phyloP scores from a whole-genome alignment of 495 filamentous ascomycete genomes.

The Talaromyces ruber region DNA sequence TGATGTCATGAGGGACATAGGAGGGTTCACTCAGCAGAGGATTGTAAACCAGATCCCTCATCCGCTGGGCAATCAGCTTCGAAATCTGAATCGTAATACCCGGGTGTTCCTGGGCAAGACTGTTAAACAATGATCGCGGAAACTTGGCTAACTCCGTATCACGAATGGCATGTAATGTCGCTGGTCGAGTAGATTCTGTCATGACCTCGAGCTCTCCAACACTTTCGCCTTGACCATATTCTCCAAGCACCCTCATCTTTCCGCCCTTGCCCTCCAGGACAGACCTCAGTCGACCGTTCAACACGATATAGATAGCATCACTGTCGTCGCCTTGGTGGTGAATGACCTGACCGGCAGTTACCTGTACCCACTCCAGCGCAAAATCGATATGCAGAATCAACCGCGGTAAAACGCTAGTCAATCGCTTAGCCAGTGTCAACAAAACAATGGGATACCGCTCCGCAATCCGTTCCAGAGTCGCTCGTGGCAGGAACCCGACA shows the following conservation, averaged over 20 bases:
- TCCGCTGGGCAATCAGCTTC: conserved; percentile 93
- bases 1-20: conserved; percentile 36
- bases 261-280: conserved; percentile 71
- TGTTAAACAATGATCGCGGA: conserved; percentile 93
- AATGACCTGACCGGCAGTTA: conserved; percentile 87
- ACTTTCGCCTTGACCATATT: conserved; percentile 95
- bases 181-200: conserved; percentile 83
- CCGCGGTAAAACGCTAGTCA: conserved; percentile 84
- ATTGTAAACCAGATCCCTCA: conserved; percentile 81
- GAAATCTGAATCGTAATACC: conserved; percentile 98
- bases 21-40: conserved; percentile 55
- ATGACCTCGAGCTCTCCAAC: conserved; percentile 95
- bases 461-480: conserved; percentile 82
- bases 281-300: conserved; percentile 81
- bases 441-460: conserved; percentile 88
- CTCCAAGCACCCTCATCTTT: conserved; percentile 80
- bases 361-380: conserved; percentile 95
- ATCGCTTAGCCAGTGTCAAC: conserved; percentile 87
- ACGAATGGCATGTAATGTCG: conserved; percentile 89
- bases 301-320: conserved; percentile 95
- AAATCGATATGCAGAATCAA: conserved; percentile 96
- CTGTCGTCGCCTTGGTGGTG: conserved; percentile 93
- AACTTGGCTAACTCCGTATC: conserved; percentile 96
- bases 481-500: conserved; percentile 85
- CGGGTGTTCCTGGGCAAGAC: conserved; percentile 90